Percentiles rank a stretch among this genome's conserved stretches.
These are phyloP conservation scores for Vickermania ingenoplastis DNA, from an alignment of 208 protist species.

Conservation along the genomic window DNA sequence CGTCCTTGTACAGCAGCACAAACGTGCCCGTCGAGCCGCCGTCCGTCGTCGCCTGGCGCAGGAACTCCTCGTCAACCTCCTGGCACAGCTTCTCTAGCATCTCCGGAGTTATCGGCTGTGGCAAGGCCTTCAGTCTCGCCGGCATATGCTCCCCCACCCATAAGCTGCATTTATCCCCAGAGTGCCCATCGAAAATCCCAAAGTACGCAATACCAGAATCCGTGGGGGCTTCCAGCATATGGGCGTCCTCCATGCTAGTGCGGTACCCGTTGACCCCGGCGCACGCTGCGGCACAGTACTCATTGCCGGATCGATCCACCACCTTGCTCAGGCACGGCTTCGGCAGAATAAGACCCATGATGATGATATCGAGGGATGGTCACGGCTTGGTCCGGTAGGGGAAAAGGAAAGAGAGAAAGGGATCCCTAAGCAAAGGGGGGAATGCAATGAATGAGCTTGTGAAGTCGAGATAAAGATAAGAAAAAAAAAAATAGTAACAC, in stretches of 20 bases:
- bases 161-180: conserved; percentile 60
- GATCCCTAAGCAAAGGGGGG: neutral
- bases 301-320: conserved; percentile 64
- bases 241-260: conserved; percentile 84
- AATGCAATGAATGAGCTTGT: neutral
- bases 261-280: conserved; percentile 76
- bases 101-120: conserved; percentile 40
- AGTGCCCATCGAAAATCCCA: conserved; percentile 89
- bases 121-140: conserved; percentile 31
- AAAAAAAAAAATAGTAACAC: conserved; percentile 9
- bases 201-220: conserved; percentile 39
- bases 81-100: conserved; percentile 67
- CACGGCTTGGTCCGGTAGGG: neutral
- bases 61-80: conserved; percentile 61
- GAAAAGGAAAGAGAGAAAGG: neutral
- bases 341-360: conserved; percentile 71
- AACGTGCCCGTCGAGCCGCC: conserved; percentile 82
- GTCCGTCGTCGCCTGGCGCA: conserved; percentile 32
- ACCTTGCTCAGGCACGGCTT: conserved; percentile 84
- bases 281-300: conserved; percentile 32
- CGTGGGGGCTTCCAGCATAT: conserved; percentile 45
- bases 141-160: conserved; percentile 66
- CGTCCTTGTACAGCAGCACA: conserved; percentile 46
- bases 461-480: conserved; percentile 3
- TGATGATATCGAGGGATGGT: neutral